These are phyloP conservation scores for Pseudonitzschia pungens DNA, from an alignment of 108 stramenopile genomes.

Conservation along the genomic window DNA sequence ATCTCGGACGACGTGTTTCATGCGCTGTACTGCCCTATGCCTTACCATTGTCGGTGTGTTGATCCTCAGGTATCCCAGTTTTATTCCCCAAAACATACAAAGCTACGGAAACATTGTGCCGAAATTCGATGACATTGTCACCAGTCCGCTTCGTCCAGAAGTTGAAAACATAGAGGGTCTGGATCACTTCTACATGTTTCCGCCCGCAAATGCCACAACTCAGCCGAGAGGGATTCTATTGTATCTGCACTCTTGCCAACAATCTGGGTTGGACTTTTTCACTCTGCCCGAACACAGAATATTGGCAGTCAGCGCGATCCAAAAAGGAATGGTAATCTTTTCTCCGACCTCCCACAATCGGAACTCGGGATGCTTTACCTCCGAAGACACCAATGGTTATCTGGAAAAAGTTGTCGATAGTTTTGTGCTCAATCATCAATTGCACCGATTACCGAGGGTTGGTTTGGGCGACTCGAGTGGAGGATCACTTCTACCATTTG, in stretches of 20 bases:
- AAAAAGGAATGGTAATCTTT: slow-evolving; percentile 35
- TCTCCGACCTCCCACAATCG: slow-evolving; percentile 32
- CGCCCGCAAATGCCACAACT: neutral
- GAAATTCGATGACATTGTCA: slow-evolving; percentile 21
- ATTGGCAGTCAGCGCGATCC: slow-evolving; percentile 23
- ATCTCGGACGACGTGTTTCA: neutral
- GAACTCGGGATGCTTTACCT: slow-evolving; percentile 30
- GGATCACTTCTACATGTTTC: slow-evolving; percentile 30
- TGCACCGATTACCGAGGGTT: slow-evolving; percentile 18
- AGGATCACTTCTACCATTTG: slow-evolving; percentile 26
- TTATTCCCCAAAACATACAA: slow-evolving; percentile 3
- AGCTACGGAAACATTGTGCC: slow-evolving; percentile 12
- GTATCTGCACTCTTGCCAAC: slow-evolving; percentile 37
- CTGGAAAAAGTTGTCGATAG: slow-evolving; percentile 17
- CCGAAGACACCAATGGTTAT: slow-evolving; percentile 8
- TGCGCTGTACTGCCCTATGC: neutral
- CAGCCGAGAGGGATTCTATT: slow-evolving; percentile 25
- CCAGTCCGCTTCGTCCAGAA: slow-evolving; percentile 18
- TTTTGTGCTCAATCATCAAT: slow-evolving; percentile 12
- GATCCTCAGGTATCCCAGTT: slow-evolving; percentile 4
- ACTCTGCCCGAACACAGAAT: slow-evolving; percentile 41
- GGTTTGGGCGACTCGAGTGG: slow-evolving; percentile 38
- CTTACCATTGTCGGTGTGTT: neutral
- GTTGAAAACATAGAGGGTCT: neutral
- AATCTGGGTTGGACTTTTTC: slow-evolving; percentile 36